These are phyloP conservation scores for Globisporangium polare DNA, from an alignment of 352 stramenopile species.

Conservation along the genomic window DNA sequence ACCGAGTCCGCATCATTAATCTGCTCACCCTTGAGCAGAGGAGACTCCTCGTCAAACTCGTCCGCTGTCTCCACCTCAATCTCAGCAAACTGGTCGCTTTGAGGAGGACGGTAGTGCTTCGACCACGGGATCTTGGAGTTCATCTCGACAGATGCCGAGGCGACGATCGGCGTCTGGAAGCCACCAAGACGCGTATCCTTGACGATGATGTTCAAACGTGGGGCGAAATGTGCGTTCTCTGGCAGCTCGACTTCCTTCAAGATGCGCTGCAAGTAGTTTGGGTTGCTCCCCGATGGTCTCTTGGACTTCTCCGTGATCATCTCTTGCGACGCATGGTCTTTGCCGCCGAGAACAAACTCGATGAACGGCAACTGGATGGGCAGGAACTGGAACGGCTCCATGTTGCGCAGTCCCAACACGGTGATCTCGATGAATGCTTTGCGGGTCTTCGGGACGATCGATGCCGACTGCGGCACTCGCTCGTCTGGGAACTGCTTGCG, in stretches of 20 bases:
- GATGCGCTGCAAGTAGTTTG: slow-evolving; percentile 90
- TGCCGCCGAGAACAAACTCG: slow-evolving; percentile 86
- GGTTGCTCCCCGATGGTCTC: slow-evolving; percentile 70
- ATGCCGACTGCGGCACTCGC: slow-evolving; percentile 41
- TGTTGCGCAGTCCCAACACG: slow-evolving; percentile 76
- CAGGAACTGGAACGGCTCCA: slow-evolving; percentile 88
- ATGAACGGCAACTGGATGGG: slow-evolving; percentile 85
- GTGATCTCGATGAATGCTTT: slow-evolving; percentile 85
- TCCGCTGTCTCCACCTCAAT: slow-evolving; percentile 64
- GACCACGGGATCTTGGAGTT: slow-evolving; percentile 81
- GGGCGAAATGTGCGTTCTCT: slow-evolving; percentile 84
- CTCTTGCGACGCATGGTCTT: slow-evolving; percentile 70
- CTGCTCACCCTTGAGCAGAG: slow-evolving; percentile 32
- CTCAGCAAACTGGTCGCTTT: slow-evolving; percentile 62
- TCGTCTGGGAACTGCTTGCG: slow-evolving; percentile 67
- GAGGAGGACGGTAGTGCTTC: slow-evolving; percentile 63
- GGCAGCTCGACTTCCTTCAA: slow-evolving; percentile 86
- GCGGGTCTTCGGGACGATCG: slow-evolving; percentile 57
- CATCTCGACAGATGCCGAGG: slow-evolving; percentile 83
- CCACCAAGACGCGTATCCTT: slow-evolving; percentile 87
- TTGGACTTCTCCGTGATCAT: slow-evolving; percentile 88
- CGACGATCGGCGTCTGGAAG: slow-evolving; percentile 82
- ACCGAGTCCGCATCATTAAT: slow-evolving; percentile 33
- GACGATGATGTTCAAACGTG: slow-evolving; percentile 87
- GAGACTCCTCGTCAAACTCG: slow-evolving; percentile 49